Conservation (phyloP, 179 eudicot species). For the Amaranthus tricolor region DNA sequence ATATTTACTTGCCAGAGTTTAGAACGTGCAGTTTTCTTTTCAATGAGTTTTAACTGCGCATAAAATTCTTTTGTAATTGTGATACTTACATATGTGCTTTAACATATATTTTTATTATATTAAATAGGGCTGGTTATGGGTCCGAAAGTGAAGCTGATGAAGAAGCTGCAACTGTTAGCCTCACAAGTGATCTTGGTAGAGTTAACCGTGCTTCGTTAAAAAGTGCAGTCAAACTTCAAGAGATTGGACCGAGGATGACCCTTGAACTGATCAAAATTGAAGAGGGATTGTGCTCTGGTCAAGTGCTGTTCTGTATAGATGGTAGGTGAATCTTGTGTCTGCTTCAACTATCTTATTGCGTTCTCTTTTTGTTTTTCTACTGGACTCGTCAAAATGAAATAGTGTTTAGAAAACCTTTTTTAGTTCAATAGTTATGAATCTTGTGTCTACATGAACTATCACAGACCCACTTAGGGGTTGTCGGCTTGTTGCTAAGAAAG, state of each 20-base stretch:
- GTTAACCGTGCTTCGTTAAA: conserved; percentile 72
- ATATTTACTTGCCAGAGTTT: too few relatives aligned
- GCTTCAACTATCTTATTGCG: neutral
- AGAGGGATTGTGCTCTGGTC: conserved; percentile 88
- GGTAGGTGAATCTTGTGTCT: conserved; percentile 39
- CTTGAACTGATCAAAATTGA: conserved; percentile 79
- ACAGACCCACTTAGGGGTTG: too few relatives aligned
- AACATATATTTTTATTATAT: neutral
- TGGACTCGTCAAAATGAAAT: too few relatives aligned
- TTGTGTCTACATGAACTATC: too few relatives aligned
- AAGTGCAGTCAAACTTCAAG: conserved; percentile 97
- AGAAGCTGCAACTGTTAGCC: conserved; percentile 86
- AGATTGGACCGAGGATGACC: conserved; percentile 95
- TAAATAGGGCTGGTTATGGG: conserved; percentile 76
- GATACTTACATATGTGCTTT: neutral
- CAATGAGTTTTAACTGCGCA: too few relatives aligned
- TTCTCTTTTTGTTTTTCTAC: neutral
- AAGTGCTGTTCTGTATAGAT: conserved; percentile 56
- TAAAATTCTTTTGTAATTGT: too few relatives aligned
- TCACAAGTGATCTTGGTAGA: conserved; percentile 68
- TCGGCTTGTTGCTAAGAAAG: too few relatives aligned
- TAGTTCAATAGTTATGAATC: too few relatives aligned
- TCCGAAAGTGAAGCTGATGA: conserved; percentile 92
- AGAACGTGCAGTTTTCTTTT: too few relatives aligned
- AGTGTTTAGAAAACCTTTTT: too few relatives aligned